Evolutionary conservation across 305 asterid genomes (phyloP), one percentile per base, ranked within the genome.

Genomic region (Fraxinus sp.): DNA sequence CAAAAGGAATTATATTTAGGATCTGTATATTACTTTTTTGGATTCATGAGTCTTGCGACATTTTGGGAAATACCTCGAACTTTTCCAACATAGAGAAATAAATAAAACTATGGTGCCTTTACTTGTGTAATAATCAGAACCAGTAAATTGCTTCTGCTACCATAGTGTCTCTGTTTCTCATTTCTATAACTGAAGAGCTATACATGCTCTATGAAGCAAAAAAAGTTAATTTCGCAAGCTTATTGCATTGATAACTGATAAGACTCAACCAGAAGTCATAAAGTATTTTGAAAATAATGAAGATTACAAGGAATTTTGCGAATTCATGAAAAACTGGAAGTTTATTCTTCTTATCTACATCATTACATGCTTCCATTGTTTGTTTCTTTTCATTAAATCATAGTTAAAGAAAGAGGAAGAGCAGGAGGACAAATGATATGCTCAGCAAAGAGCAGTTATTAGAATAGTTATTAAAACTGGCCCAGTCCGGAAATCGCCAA

Each of bases 391-490:
- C 28, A 49, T 57, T 81, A 37, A 36, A 36, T 44, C 49, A 74
- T 79, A 24, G 75, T 78, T 78, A 73, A 37, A 73, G 46, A 84
- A 71, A 57, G 78, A 78, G 76, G n/a, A 28, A 55, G 26, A 64
- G 57, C 22, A 20, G 24, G 46, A 37, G 74, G 78, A 68, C 22
- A 79, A 70, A 79, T 39, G 74, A 46, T 76, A 72, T 30, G 81
- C 52, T 36, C 11, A 55, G 74, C 70, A 52, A 0, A 18, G 62
- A 78, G 37, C 30, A 39, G 24, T 74, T 59, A 10, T 73, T 46
- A 64, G 5, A 78, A 49, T 49, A 14, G 59, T 49, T 49, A 4
- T 14, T 49, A 49, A 49, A 49, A 49, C 59, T n/a, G 20, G 18
- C 59, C 59, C 2, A 49, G 59, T 4, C 20, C 7, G 20, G 20